phyloP scores from a whole-genome alignment of 139 green algal genomes.

The Micractinium sp. region DNA sequence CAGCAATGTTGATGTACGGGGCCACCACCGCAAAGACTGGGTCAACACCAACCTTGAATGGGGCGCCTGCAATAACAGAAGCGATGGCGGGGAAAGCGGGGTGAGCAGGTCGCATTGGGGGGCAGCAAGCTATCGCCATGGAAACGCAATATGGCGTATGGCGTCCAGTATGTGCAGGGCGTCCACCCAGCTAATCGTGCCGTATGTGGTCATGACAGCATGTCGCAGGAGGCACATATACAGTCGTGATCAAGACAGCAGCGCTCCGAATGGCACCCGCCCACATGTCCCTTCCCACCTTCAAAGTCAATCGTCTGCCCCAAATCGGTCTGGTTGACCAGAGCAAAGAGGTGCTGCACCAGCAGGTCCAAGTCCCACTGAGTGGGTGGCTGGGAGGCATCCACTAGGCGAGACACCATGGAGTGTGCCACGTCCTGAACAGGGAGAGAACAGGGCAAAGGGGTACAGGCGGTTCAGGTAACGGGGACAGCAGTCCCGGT shows the following conservation, averaged over 20 bases:
- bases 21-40: too few relatives aligned
- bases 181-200: neutral
- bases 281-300: neutral
- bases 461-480: neutral
- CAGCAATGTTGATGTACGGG: too few relatives aligned
- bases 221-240: neutral
- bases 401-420: slow-evolving; percentile 17
- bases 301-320: neutral
- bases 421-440: neutral
- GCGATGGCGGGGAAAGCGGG: too few relatives aligned
- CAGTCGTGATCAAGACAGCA: neutral
- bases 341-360: neutral
- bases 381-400: neutral
- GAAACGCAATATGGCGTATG: neutral
- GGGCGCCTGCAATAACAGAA: too few relatives aligned
- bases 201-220: neutral
- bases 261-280: neutral
- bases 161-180: neutral
- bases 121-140: neutral
- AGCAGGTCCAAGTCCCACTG: slow-evolving; percentile 2
- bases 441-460: too few relatives aligned
- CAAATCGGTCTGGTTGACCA: slow-evolving; percentile 5
- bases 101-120: too few relatives aligned
- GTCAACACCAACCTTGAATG: neutral
- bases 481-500: neutral